These are phyloP conservation scores for Leccinum brunneo-olivaceum DNA, from an alignment of 1,284 basidiomycete genomes.

Conservation along the genomic window DNA sequence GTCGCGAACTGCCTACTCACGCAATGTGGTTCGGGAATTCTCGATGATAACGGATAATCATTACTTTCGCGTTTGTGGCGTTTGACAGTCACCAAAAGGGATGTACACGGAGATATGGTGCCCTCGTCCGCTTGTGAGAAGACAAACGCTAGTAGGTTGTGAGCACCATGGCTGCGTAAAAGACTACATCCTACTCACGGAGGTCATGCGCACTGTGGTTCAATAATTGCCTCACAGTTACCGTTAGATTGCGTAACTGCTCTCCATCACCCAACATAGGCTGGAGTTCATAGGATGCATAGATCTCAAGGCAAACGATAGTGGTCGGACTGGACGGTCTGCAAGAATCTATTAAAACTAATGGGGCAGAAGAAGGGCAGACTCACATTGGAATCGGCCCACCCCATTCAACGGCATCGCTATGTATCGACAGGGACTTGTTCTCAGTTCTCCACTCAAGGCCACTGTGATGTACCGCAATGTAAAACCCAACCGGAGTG, in stretches of 20 bases:
- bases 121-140: not conserved
- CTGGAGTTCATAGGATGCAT: slow-evolving; percentile 4
- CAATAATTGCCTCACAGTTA: slow-evolving; percentile 1
- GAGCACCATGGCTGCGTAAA: not conserved
- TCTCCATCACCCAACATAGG: not conserved
- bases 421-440: not conserved
- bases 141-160: not conserved
- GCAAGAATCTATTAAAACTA: not conserved
- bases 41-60: not conserved
- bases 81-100: not conserved
- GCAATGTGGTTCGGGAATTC: not conserved
- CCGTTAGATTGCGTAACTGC: not conserved
- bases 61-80: not conserved
- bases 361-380: no score
- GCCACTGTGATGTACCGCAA: slow-evolving; percentile 1
- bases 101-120: slow-evolving; percentile 1
- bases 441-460: slow-evolving; percentile 6
- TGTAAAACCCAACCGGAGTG: slow-evolving; percentile 8
- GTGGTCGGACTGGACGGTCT: slow-evolving; percentile 5
- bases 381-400: slow-evolving; percentile 8
- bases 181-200: not conserved
- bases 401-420: slow-evolving; percentile 5
- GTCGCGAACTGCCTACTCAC: not conserved
- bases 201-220: not conserved
- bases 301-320: not conserved